Evolutionary conservation across 495 filamentous ascomycete genomes (phyloP).

Genomic region (Trichocladium antarcticum): DNA sequence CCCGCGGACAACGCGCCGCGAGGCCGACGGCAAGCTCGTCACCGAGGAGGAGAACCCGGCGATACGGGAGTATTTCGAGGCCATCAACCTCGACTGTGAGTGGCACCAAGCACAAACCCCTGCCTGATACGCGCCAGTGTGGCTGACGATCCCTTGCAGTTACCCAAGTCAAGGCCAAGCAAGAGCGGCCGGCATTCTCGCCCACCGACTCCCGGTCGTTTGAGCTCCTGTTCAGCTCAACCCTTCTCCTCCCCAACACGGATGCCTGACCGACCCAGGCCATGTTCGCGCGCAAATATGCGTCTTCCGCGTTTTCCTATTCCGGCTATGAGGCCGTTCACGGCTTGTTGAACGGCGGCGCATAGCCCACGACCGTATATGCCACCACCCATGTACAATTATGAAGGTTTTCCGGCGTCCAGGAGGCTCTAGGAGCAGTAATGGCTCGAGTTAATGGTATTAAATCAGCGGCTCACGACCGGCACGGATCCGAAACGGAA

Average conservation of each 20-base stretch:
- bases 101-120: constrained; percentile 1
- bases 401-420: not conserved
- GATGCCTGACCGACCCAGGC: constrained; percentile 6
- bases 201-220: constrained; percentile 54
- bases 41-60: constrained; percentile 44
- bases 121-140: not conserved
- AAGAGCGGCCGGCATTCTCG: constrained; percentile 45
- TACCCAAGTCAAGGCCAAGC: constrained; percentile 29
- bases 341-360: not conserved
- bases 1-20: constrained; percentile 45
- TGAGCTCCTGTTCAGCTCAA: constrained; percentile 54
- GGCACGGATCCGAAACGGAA: not conserved
- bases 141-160: constrained; percentile 17
- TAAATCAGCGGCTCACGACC: not conserved
- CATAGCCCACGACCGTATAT: constrained; percentile 4
- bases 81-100: constrained; percentile 51
- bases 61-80: constrained; percentile 49
- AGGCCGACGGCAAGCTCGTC: constrained; percentile 45
- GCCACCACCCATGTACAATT: constrained; percentile 7
- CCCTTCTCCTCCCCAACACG: constrained; percentile 41
- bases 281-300: not conserved
- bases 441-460: constrained; percentile 6
- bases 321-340: not conserved
- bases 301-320: not conserved
- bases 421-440: not conserved